Base-by-base conservation (phyloP, 768 basidiomycete species). In the Pulveroboletus sp. region DNA sequence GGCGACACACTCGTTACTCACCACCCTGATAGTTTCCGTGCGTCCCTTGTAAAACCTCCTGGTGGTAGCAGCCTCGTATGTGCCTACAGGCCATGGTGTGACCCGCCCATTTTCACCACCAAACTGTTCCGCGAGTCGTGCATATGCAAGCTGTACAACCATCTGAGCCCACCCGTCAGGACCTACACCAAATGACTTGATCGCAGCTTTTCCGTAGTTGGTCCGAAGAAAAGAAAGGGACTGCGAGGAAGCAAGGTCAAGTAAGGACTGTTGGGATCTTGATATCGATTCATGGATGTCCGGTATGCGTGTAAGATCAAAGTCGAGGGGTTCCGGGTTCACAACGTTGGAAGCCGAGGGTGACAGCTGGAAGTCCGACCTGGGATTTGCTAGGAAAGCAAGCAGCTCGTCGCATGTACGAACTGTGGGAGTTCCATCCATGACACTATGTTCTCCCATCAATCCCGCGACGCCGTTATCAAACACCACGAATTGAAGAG, bases 91-190 rank as follows among this genome's bases (percentile, higher is more conserved):
- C 71, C 75, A 72, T 32, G 74, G 67, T 3, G 61, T 58, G 2
- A 51, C 55, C n/a, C 65, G 57, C 36, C 55, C 52, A 33, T 56
- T 54, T 40, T 51, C 40, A 1, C 43, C 42, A 32, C 45, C 40
- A 23, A 63, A 63, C 16, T 49, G 55, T 34, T 76, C 73, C 25
- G 84, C 69, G 29, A 92, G 75, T 1, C 93, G 80, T 49, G 75
- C 79, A 66, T 94, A 94, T 6, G 94, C 94, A 39, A 97, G 72
- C 65, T 97, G 94, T 42, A 94, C 76, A 61, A 93, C 72, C 79
- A 97, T 83, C 71, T 97, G 94, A 39, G 89, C 85, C 92, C 93
- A 97, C 23, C 88, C 88, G 62, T 97, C 94, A 3, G 94, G 94
- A 35, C 91, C 90, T n/a, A 88, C 82, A 29, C 87, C 84, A 58